A percentile compares a stretch with the other conserved stretches of the same genome.
Evolutionary conservation across 805 yeast species (phyloP).

Genomic region (Nakazawaea holstii): DNA sequence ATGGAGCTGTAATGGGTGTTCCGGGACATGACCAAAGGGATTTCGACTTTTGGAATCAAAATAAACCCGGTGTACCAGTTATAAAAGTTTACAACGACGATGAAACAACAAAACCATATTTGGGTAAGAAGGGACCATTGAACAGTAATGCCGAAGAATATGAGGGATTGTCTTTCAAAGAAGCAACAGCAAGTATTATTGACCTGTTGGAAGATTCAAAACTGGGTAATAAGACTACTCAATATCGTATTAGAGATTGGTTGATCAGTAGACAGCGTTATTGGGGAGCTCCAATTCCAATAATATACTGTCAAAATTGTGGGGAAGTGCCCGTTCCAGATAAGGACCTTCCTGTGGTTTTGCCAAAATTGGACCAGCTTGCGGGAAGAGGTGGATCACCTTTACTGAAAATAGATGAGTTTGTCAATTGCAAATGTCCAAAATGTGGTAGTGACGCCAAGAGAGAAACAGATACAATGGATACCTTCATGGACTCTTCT

Average conservation of each 20-base stretch:
- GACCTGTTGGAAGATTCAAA: slow-evolving; percentile 30
- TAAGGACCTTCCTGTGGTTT: slow-evolving; percentile 70
- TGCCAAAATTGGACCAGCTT: slow-evolving; percentile 53
- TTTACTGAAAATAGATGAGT: slow-evolving; percentile 57
- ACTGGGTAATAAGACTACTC: slow-evolving; percentile 43
- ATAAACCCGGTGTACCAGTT: slow-evolving; percentile 41
- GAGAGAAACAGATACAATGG: slow-evolving; percentile 98
- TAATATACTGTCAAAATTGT: slow-evolving; percentile 79
- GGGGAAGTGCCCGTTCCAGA: slow-evolving; percentile 94
- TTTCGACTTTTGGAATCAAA: slow-evolving; percentile 68
- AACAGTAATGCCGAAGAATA: slow-evolving; percentile 42
- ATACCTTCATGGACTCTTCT: slow-evolving; percentile 95
- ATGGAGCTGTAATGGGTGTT: slow-evolving; percentile 97
- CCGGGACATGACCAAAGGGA: slow-evolving; percentile 93
- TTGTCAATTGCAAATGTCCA: slow-evolving; percentile 76
- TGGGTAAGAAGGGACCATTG: slow-evolving; percentile 40
- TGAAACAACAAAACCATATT: slow-evolving; percentile 26
- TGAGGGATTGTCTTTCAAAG: slow-evolving; percentile 40
- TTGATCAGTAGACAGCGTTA: slow-evolving; percentile 88
- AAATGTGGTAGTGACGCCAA: slow-evolving; percentile 66
- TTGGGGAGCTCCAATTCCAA: slow-evolving; percentile 99
- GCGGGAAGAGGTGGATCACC: slow-evolving; percentile 62
- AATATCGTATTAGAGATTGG: slow-evolving; percentile 85
- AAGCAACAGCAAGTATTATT: slow-evolving; percentile 48
- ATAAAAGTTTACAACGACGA: slow-evolving; percentile 37